Evolutionary conservation across 2,329 filamentous ascomycete genomes (phyloP), one percentile per base, ranked within the genome.

Genomic region (Teratosphaeriaceae sp.): DNA sequence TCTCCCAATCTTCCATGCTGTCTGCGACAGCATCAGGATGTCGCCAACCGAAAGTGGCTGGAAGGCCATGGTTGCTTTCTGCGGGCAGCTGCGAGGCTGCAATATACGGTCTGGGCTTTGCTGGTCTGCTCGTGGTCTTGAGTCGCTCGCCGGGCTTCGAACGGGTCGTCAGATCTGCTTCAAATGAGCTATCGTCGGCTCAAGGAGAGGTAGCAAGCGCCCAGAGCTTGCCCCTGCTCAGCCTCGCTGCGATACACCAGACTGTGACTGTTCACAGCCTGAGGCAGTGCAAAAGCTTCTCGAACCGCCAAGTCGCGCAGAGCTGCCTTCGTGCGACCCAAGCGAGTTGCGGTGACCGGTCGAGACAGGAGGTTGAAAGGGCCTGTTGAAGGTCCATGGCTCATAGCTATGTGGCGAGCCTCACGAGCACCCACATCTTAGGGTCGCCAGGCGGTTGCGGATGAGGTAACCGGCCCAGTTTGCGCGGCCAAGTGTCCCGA

Each of bases 11-110:
- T 64, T 69, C 67, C 67, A 71, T 18, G 69, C 68, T 30, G 64
- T 59, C 51, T 71, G 68, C 4, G 67, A 70, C 13, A 71, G 59
- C 62, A 68, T 66, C 30, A 72, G 51, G 16, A 71, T 66, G 55
- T 71, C 69, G 44, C 68, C 69, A 8, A 59, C 42, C 3, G 52
- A 55, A n/a, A 58, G 51, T 13, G 52, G 50, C 42, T 49, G 49
- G 34, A 51, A 40, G 13, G 51, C 51, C 55, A 58, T 58, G 5
- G 24, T 20, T 31, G 42, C 29, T n/a, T n/a, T n/a, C n/a, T n/a
- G n/a, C n/a, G n/a, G n/a, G n/a, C n/a, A n/a, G n/a, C n/a, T n/a
- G n/a, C n/a, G n/a, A n/a, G n/a, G n/a, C n/a, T n/a, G n/a, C n/a
- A n/a, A n/a, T n/a, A 9, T 27, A 24, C 22, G 4, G 22, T 12